These are phyloP conservation scores for Spencermartinsiella europaea DNA, from an alignment of 805 yeast genomes.

Conservation along the genomic window DNA sequence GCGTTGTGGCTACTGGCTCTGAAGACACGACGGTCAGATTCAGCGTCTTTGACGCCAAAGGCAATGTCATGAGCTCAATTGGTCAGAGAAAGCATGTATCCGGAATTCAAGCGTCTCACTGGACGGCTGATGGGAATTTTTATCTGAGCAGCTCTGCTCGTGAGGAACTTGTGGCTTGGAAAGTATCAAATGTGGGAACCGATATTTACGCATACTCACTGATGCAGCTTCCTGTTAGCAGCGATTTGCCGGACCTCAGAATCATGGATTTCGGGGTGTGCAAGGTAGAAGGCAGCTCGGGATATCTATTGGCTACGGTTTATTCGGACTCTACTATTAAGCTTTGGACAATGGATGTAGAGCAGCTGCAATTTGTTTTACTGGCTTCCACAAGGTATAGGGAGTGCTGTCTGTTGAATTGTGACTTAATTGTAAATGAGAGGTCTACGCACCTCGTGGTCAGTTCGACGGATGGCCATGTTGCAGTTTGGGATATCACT, in stretches of 20 bases:
- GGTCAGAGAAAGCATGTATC: constrained; percentile 73
- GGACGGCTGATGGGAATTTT: constrained; percentile 33
- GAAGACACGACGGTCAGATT: constrained; percentile 81
- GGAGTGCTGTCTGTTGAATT: constrained; percentile 72
- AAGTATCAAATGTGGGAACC: constrained; percentile 41
- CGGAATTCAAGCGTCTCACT: constrained; percentile 74
- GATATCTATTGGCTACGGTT: constrained; percentile 56
- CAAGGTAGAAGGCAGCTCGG: constrained; percentile 15
- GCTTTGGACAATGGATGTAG: constrained; percentile 50
- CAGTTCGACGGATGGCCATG: constrained; percentile 80
- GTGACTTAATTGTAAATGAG: constrained; percentile 39
- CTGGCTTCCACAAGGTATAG: constrained; percentile 51
- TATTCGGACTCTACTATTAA: constrained; percentile 81
- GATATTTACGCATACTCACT: constrained; percentile 38
- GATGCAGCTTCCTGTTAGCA: constrained; percentile 51
- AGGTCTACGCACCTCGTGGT: constrained; percentile 39
- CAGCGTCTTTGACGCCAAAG: constrained; percentile 38
- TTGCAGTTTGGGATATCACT: constrained; percentile 57
- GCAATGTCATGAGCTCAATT: constrained; percentile 37
- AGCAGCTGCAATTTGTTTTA: constrained; percentile 37
- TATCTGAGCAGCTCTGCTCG: constrained; percentile 58
- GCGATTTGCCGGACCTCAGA: constrained; percentile 72
- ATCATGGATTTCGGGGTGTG: constrained; percentile 75
- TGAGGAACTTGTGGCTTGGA: constrained; percentile 87
- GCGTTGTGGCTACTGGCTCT: constrained; percentile 66